These are phyloP conservation scores for Combretum micranthum DNA, from an alignment of 345 rosid genomes.

Conservation along the genomic window DNA sequence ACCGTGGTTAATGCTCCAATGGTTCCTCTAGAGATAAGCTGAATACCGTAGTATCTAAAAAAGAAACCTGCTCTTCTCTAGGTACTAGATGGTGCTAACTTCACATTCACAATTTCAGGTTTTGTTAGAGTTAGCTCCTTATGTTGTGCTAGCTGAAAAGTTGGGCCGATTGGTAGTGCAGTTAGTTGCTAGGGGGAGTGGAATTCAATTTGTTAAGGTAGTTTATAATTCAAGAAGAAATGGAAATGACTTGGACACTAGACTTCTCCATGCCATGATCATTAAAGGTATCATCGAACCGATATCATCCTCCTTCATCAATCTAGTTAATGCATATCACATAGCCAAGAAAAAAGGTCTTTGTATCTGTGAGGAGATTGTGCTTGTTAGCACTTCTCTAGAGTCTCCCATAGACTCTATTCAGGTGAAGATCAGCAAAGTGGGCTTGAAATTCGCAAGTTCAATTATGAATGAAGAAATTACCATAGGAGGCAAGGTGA, in stretches of 20 bases:
- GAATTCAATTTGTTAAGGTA: constrained; percentile 48
- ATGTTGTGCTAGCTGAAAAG: constrained; percentile 50
- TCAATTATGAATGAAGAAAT: constrained; percentile 58
- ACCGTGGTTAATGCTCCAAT: constrained; percentile 33
- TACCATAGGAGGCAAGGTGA: constrained; percentile 57
- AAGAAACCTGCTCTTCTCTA: too few species aligned
- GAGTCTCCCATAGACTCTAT: constrained; percentile 55
- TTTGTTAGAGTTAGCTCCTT: constrained; percentile 51
- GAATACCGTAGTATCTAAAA: too few species aligned
- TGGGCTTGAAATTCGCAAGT: constrained; percentile 63
- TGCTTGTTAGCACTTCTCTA: constrained; percentile 45
- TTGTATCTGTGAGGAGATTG: constrained; percentile 42
- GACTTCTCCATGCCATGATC: constrained; percentile 64
- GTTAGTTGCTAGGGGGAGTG: constrained; percentile 66
- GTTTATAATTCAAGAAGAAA: constrained; percentile 55
- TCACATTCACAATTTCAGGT: constrained; percentile 27
- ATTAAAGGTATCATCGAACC: constrained; percentile 65
- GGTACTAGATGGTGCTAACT: too few species aligned
- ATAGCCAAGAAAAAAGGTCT: constrained; percentile 62
- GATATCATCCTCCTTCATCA: constrained; percentile 49
- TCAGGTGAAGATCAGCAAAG: constrained; percentile 58
- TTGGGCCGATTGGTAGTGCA: constrained; percentile 60
- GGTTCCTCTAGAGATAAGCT: constrained; percentile 28
- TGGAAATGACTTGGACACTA: constrained; percentile 71
- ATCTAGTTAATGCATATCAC: constrained; percentile 69